Percentiles rank a stretch among this genome's conserved stretches.
Conservation (phyloP, 2,329 filamentous ascomycete species). For the Colletotrichum karsti region DNA sequence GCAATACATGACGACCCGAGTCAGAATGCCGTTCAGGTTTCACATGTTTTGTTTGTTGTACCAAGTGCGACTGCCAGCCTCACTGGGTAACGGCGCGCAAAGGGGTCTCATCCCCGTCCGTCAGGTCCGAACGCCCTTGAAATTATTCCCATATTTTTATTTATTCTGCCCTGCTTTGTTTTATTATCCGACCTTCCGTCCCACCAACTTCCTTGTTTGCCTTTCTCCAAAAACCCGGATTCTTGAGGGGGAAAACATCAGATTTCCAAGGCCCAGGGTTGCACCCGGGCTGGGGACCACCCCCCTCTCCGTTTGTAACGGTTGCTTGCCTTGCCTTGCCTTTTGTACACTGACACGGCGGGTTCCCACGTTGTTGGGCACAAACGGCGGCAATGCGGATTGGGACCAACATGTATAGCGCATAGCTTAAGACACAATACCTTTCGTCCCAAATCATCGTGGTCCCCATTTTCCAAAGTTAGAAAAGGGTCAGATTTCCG, state of each 20-base stretch:
- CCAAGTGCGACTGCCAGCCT: not conserved
- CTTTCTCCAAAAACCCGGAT: slow-evolving; percentile 19
- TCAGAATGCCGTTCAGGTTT: slow-evolving; percentile 15
- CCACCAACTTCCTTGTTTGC: slow-evolving; percentile 26
- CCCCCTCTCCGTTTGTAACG: slow-evolving; percentile 9
- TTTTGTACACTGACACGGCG: not conserved
- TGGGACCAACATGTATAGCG: slow-evolving; percentile 21
- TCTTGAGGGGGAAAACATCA: slow-evolving; percentile 1
- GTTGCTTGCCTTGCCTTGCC: not conserved
- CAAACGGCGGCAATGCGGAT: not conserved
- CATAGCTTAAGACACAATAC: not conserved
- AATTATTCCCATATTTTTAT: not conserved
- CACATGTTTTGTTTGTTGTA: slow-evolving; percentile 22
- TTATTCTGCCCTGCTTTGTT: slow-evolving; percentile 22
- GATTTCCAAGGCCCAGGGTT: slow-evolving; percentile 20
- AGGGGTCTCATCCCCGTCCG: not conserved
- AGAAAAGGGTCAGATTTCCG: slow-evolving; percentile 12
- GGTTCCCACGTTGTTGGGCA: slow-evolving; percentile 8
- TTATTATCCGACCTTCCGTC: not conserved
- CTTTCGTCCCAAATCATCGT: slow-evolving; percentile 14
- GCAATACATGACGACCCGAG: not conserved
- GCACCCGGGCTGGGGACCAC: slow-evolving; percentile 6
- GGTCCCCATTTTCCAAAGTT: slow-evolving; percentile 15
- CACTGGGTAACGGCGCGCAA: slow-evolving; percentile 7
- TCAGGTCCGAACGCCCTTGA: not conserved